Evolutionary conservation across 2,329 filamentous ascomycete species (phyloP), one percentile per base, ranked within the genome.

Genomic region (Diaporthe nobilis): DNA sequence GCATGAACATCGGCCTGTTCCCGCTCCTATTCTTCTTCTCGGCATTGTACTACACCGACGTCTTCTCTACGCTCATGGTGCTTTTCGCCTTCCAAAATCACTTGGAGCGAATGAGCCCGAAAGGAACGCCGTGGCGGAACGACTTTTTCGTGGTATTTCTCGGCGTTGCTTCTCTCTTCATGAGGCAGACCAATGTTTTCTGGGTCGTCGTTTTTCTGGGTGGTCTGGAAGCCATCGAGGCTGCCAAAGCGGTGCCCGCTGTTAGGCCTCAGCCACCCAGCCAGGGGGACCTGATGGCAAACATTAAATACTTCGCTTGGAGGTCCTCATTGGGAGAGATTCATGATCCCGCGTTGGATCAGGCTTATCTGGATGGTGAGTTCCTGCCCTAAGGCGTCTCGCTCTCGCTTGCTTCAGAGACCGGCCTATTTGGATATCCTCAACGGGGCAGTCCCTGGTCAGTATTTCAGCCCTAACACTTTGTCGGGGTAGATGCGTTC

Each of bases 11-110:
- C 55, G 92, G 92, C 25, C 87, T 98, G 0, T 98, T 98, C 77
- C 97, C 97, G 0, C 91, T 96, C 0, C 83, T 99, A 0, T 98
- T 98, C 88, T 99, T 99, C 88, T 99, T 99, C 84, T 97, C 95
- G 0, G 95, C 92, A 0, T 87, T 99, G 10, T 99, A 98, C 84
- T 99, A 99, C 83, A 99, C 97, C 0, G 97, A 99, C 83, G 90
- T 98, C 3, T 88, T 94, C 70, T 97, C 96, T 0, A 94, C 95
- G 0, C 87, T 94, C 10, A 88, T 92, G 1, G 94, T 98, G 0
- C 85, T 98, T 12, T 82, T 91, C 2, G 91, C 92, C 1, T 97
- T 96, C 81, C 86, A 89, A 49, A 86, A 89, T 73, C 89, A 90
- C 77, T 83, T 92, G 6, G 77, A 81, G 34, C 87, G 90, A 22